Evolutionary conservation across 2,329 filamentous ascomycete genomes (phyloP), one percentile per base, ranked within the genome.

Genomic region (Helotiales sp.): DNA sequence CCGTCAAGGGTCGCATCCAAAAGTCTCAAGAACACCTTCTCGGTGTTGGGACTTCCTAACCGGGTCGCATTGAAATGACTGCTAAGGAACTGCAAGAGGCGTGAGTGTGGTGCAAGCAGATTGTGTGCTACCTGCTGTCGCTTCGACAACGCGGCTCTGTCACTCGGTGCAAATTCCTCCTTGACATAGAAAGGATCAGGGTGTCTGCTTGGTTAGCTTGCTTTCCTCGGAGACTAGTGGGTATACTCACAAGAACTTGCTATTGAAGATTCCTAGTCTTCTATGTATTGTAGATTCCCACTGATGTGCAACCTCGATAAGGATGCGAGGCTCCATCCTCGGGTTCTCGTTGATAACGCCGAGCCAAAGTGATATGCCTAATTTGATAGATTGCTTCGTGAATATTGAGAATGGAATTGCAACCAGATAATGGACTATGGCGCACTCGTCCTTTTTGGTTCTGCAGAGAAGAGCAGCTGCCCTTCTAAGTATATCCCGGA

Each of bases 271-370:
- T 10, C 95, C 95, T 52, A 88, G 82, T 61, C 84, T 85, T 66
- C 84, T 87, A 58, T 90, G 83, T 46, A 97, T 86, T 3, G 89
- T 95, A 57, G 82, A 80, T 73, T 98, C 93, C 91, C 93, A 99
- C 62, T 93, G 90, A 69, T 95, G 89, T 9, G 89, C 88, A 66
- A 98, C 90, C 71, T 96, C 91, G 52, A 86, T 87, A 30, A 99
- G 76, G 55, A 99, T 85, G 60, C 92, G 87, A 8, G 93, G 84
- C 72, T 96, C 92, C 74, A 97, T 87, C 55, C 84, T 83, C 2
- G 93, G 90, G 68, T 96, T 98, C 72, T 99, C 95, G 67, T 98
- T 95, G 69, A 98, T 96, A 13, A 98, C 90, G 25, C 95, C 95
- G 60, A 97, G 85, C 95, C 95, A 99, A 6, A 99, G 78, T 3